phyloP scores from a whole-genome alignment of 2,329 filamentous ascomycete genomes.

The Epichloe glyceriae region DNA sequence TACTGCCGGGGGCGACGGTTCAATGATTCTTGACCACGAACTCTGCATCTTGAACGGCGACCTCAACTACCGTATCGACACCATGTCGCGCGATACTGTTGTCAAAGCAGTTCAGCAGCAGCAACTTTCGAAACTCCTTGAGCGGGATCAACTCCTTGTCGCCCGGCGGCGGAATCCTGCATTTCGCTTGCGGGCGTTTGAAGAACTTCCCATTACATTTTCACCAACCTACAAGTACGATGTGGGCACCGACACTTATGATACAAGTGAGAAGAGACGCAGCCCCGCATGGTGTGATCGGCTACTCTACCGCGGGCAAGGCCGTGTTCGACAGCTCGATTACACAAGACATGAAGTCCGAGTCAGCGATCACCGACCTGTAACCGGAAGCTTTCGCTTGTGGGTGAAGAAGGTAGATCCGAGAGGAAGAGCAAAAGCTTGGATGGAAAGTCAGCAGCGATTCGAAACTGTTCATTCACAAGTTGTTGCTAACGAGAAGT shows the following conservation, averaged over 20 bases:
- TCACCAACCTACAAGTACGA: constrained; percentile 98
- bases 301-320: constrained; percentile 70
- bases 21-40: constrained; percentile 92
- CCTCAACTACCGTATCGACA: constrained; percentile 95
- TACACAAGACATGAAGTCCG: constrained; percentile 82
- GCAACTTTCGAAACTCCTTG: constrained; percentile 75
- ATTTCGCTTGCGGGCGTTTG: constrained; percentile 78
- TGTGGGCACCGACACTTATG: constrained; percentile 86
- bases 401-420: constrained; percentile 71
- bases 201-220: constrained; percentile 83
- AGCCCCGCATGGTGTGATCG: constrained; percentile 96
- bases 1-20: constrained; percentile 84
- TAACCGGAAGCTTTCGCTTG: constrained; percentile 73
- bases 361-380: constrained; percentile 85
- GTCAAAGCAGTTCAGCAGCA: constrained; percentile 70
- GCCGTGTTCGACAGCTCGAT: constrained; percentile 73
- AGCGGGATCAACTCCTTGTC: constrained; percentile 84
- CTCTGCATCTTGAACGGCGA: constrained; percentile 95
- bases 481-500: constrained; percentile 66
- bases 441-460: constrained; percentile 60
- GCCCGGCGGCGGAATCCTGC: constrained; percentile 80
- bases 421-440: constrained; percentile 49
- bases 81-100: constrained; percentile 87
- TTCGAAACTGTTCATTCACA: constrained; percentile 61
- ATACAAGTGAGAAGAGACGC: constrained; percentile 86